Percentiles rank a stretch among this genome's conserved stretches.
Conservation (phyloP, 2,329 filamentous ascomycete genomes). For the Talaromyces sp. region DNA sequence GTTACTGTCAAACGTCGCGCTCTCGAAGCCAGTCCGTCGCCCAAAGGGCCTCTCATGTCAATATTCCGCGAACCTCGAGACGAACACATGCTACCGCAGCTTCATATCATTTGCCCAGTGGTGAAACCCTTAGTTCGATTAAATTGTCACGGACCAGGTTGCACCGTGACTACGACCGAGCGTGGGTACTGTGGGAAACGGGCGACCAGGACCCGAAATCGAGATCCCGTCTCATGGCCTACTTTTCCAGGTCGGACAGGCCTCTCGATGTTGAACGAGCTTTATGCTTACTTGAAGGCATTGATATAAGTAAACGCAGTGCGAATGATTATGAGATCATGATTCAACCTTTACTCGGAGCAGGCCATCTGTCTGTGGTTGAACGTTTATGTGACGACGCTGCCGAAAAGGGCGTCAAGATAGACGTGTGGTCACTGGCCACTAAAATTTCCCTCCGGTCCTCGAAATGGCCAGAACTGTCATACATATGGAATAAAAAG, state of each 20-base stretch:
- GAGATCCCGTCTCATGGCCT: slow-evolving; percentile 30
- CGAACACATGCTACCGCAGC: background rate
- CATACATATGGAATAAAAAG: slow-evolving; percentile 25
- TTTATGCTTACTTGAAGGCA: slow-evolving; percentile 43
- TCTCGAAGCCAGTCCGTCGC: background rate
- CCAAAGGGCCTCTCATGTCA: background rate
- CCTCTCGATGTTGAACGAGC: slow-evolving; percentile 39
- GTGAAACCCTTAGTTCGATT: background rate
- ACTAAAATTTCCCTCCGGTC: slow-evolving; percentile 28
- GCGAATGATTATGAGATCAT: slow-evolving; percentile 42
- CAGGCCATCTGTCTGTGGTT: slow-evolving; percentile 36
- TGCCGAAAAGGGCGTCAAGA: slow-evolving; percentile 21
- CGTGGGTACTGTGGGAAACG: slow-evolving; percentile 39
- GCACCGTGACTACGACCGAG: slow-evolving; percentile 30
- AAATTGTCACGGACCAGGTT: background rate
- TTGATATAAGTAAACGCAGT: slow-evolving; percentile 34
- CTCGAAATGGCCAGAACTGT: slow-evolving; percentile 29
- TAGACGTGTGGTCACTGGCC: slow-evolving; percentile 26
- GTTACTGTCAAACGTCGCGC: background rate
- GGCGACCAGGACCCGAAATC: slow-evolving; percentile 26
- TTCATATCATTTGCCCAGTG: background rate
- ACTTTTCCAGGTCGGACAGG: slow-evolving; percentile 36
- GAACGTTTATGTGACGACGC: slow-evolving; percentile 41
- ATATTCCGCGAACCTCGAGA: background rate
- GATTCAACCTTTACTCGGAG: slow-evolving; percentile 40